Base-by-base conservation (phyloP, 257 asterid genomes). In the Gentiana straminea region DNA sequence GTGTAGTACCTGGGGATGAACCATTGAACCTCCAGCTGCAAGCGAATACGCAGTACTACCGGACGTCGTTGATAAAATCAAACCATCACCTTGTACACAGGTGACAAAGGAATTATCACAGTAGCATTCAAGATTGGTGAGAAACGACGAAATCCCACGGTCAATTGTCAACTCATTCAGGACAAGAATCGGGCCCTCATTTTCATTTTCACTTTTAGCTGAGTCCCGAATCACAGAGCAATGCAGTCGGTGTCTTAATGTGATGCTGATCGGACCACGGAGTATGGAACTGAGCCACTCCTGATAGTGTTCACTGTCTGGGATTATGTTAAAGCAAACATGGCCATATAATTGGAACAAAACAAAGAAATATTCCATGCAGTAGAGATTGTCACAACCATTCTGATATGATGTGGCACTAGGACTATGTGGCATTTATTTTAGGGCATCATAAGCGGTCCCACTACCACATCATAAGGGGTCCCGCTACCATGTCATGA, bases 21-120 rank as follows among this genome's bases (percentile, higher is more conserved):
- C 98, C 97, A 92, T 88, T 33, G 98, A 92, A 39, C 98, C 98
- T 68, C 98, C 98, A 13, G 98, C 98, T 37, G 97, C 98, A 41
- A 92, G 85, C 49, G 98, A 92, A 81, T 92, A 92, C 49, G 97
- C 98, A 5, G 98, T 92, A 81, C 98, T 92, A 52, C 98, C 98
- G n/a, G 95, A 92, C 10, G 98, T 88, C 5, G 98, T 88, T 1
- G 98, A 92, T 57, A 91, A 67, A 64, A 89, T 85, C 44, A 92
- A 75, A 54, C 98, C 98, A 54, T 92, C 98, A 61, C 98, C 98
- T 85, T 92, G 98, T 3, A 92, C 98, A 15, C 83, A 70, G 58
- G 97, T 92, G 62, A 92, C 94, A 47, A 92, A 92, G 35, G 85
- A 79, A 75, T 79, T 77, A 66, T 92, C 97, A 13, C 94, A 92